phyloP scores from a whole-genome alignment of 2,329 filamentous ascomycete genomes.

The Trichoderma koningii region DNA sequence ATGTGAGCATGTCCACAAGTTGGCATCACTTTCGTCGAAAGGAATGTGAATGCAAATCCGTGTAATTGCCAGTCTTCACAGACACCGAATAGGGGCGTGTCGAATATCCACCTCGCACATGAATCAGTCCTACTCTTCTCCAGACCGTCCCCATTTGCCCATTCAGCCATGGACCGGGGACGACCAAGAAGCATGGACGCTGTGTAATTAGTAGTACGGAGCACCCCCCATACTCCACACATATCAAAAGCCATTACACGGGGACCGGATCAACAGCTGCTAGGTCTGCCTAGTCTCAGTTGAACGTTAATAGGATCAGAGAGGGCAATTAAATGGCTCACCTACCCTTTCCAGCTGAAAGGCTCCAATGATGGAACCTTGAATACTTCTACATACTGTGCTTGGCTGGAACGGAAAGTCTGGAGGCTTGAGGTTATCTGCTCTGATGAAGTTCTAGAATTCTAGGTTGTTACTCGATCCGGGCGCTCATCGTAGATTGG shows the following conservation, averaged over 20 bases:
- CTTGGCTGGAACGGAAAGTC: too few relatives aligned
- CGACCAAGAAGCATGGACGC: neutral
- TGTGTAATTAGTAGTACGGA: conserved; percentile 18
- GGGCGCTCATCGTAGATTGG: too few relatives aligned
- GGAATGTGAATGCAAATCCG: too few relatives aligned
- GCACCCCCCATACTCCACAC: conserved; percentile 6
- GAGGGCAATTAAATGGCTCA: conserved; percentile 21
- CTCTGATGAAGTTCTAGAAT: too few relatives aligned
- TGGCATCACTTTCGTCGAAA: too few relatives aligned
- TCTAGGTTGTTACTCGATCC: too few relatives aligned
- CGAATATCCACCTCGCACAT: neutral
- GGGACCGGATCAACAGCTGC: too few relatives aligned
- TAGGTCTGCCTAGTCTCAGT: too few relatives aligned
- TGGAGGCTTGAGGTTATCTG: too few relatives aligned
- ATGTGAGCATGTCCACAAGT: too few relatives aligned
- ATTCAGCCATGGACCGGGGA: neutral
- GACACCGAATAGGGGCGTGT: neutral
- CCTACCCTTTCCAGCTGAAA: conserved; percentile 1
- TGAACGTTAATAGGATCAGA: neutral
- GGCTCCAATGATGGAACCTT: neutral
- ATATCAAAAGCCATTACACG: conserved; percentile 1
- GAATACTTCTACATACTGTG: neutral
- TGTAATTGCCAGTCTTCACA: neutral
- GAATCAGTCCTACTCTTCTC: neutral
- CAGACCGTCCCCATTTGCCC: neutral